These are phyloP conservation scores for Linnemannia schmuckeri DNA, from an alignment of 192 early-diverging fungal genomes.

Conservation along the genomic window DNA sequence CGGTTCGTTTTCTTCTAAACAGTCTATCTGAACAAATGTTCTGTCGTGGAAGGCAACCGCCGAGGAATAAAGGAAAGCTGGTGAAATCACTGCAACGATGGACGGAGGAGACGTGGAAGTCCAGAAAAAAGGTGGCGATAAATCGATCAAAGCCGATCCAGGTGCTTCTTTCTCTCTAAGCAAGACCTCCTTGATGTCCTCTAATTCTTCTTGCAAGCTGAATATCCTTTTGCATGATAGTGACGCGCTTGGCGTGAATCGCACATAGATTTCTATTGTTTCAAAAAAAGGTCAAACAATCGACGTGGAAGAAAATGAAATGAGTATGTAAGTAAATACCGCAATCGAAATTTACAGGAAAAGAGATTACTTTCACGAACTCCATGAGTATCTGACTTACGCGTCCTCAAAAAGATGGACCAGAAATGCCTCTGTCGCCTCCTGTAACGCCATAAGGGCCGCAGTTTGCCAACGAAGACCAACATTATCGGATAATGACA, in stretches of 20 bases:
- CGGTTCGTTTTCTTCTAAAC: too few relatives aligned
- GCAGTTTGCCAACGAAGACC: constrained; percentile 79
- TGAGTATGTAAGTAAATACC: neutral
- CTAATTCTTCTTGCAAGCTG: constrained; percentile 91
- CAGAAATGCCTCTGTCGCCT: constrained; percentile 84
- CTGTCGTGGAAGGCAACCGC: too few relatives aligned
- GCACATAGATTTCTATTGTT: constrained; percentile 84
- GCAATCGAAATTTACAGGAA: neutral
- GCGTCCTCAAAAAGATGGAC: constrained; percentile 93
- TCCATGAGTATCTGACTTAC: constrained; percentile 51
- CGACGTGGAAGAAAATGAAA: neutral
- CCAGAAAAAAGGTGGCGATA: neutral
- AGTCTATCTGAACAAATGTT: too few relatives aligned
- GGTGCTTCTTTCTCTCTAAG: constrained; percentile 12
- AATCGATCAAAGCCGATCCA: neutral
- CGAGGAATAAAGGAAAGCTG: too few relatives aligned
- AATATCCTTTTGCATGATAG: constrained; percentile 93
- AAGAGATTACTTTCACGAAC: too few relatives aligned
- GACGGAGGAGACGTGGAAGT: too few relatives aligned
- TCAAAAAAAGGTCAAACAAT: neutral
- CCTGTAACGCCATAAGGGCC: constrained; percentile 86
- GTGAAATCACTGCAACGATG: too few relatives aligned
- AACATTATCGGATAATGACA: constrained; percentile 55
- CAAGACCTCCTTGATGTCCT: constrained; percentile 85
- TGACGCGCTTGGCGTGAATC: constrained; percentile 95